phyloP scores from a whole-genome alignment of 169 alveolate species.

The Plasmodium knowlesi region DNA sequence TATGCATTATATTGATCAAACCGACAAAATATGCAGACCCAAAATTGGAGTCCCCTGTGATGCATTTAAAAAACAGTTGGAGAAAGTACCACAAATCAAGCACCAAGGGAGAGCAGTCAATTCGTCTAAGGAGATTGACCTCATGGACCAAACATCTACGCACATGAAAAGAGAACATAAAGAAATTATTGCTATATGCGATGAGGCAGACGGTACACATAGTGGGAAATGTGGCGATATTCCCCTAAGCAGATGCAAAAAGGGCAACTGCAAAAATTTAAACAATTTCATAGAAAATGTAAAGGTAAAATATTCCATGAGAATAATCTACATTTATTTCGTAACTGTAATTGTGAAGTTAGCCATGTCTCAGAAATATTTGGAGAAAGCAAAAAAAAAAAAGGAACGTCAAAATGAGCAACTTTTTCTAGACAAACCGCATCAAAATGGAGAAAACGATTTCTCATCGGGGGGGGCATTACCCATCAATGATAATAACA shows the following conservation, averaged over 20 bases:
- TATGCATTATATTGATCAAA: not conserved
- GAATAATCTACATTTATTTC: constrained; percentile 39
- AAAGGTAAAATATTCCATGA: constrained; percentile 45
- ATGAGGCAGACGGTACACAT: not conserved
- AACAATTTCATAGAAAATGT: constrained; percentile 20
- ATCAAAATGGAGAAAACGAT: not conserved
- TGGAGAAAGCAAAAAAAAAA: constrained; percentile 26
- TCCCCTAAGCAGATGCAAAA: not conserved
- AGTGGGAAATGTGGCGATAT: not conserved
- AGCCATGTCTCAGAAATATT: constrained; percentile 35
- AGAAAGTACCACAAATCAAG: not conserved
- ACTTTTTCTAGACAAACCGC: not conserved
- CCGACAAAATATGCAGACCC: not conserved
- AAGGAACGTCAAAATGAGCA: not conserved
- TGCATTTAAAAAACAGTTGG: not conserved
- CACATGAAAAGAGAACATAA: not conserved
- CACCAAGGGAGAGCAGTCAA: not conserved
- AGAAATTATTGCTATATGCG: not conserved
- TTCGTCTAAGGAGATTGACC: not conserved
- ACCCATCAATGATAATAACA: not conserved
- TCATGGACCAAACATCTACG: not conserved
- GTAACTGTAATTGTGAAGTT: constrained; percentile 34
- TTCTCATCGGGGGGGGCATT: not conserved
- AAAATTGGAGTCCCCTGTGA: not conserved
- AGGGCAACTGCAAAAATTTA: not conserved